These are phyloP conservation scores for Caryocar brasiliense DNA, from an alignment of 441 rosid species.

Conservation along the genomic window DNA sequence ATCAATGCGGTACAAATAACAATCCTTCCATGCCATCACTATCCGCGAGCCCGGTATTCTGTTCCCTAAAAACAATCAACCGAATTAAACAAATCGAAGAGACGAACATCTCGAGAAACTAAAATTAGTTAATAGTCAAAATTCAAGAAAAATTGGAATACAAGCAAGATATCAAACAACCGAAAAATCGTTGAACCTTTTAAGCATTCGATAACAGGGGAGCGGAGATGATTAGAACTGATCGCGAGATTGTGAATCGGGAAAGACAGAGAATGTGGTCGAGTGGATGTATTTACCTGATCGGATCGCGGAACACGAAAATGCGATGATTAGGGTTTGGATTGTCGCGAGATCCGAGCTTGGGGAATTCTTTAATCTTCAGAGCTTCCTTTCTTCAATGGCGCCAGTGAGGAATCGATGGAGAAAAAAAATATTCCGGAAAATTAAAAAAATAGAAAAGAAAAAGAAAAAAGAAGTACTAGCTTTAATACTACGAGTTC, in stretches of 20 bases:
- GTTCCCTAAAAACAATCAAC: background rate
- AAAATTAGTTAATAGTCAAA: no score
- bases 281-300: slow-evolving; percentile 15
- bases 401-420: slow-evolving; percentile 6
- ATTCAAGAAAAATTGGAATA: no score
- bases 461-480: background rate
- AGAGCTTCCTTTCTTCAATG: slow-evolving; percentile 6
- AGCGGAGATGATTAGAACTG: no score
- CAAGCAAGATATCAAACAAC: background rate
- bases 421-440: background rate
- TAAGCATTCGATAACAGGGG: no score
- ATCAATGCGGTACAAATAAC: slow-evolving; percentile 1
- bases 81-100: no score
- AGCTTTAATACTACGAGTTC: background rate
- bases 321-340: slow-evolving; percentile 6
- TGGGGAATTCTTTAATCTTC: background rate
- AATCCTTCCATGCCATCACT: slow-evolving; percentile 21
- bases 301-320: slow-evolving; percentile 13
- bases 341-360: slow-evolving; percentile 14
- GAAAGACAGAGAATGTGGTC: background rate
- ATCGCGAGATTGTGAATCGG: no score
- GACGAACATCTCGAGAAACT: no score
- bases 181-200: no score
- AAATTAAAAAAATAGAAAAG: background rate
- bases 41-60: background rate